Evolutionary conservation across 208 protist genomes (phyloP).

Genomic region (Trypanosoma theileri): DNA sequence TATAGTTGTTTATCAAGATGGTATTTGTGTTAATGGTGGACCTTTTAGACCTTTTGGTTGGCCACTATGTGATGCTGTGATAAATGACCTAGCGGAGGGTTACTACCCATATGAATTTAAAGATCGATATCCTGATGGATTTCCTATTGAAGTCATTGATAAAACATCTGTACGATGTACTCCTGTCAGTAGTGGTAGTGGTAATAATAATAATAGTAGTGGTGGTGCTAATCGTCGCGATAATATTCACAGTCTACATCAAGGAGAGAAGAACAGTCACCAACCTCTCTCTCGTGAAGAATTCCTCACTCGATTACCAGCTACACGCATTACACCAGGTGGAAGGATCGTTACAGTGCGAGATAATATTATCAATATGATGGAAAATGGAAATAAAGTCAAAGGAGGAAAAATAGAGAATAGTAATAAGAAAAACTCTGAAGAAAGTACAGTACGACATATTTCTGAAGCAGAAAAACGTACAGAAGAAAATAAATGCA

Average conservation of each 20-base stretch:
- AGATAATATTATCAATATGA: slow-evolving; percentile 44
- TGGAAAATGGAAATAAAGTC: slow-evolving; percentile 24
- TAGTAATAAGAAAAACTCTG: not conserved
- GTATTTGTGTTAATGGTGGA: slow-evolving; percentile 88
- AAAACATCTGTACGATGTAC: slow-evolving; percentile 37
- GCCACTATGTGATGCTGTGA: slow-evolving; percentile 84
- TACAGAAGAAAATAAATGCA: not conserved
- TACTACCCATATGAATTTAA: slow-evolving; percentile 95
- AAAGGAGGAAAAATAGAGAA: too few relatives aligned
- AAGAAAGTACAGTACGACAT: slow-evolving; percentile 37
- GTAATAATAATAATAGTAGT: slow-evolving; percentile 6
- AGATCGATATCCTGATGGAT: slow-evolving; percentile 90
- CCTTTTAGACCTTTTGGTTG: slow-evolving; percentile 88
- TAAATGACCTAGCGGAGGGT: slow-evolving; percentile 90
- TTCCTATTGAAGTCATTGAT: slow-evolving; percentile 86
- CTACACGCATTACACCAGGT: slow-evolving; percentile 55
- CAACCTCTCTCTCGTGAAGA: slow-evolving; percentile 37
- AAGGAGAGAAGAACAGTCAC: slow-evolving; percentile 27
- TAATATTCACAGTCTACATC: slow-evolving; percentile 13
- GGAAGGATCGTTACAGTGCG: slow-evolving; percentile 78
- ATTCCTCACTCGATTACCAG: slow-evolving; percentile 72
- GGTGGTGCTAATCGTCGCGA: not conserved
- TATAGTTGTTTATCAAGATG: slow-evolving; percentile 86
- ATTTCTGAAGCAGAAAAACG: slow-evolving; percentile 45
- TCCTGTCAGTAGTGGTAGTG: not conserved